phyloP scores from a whole-genome alignment of 306 rosid genomes.

The Prinsepia uniflora region DNA sequence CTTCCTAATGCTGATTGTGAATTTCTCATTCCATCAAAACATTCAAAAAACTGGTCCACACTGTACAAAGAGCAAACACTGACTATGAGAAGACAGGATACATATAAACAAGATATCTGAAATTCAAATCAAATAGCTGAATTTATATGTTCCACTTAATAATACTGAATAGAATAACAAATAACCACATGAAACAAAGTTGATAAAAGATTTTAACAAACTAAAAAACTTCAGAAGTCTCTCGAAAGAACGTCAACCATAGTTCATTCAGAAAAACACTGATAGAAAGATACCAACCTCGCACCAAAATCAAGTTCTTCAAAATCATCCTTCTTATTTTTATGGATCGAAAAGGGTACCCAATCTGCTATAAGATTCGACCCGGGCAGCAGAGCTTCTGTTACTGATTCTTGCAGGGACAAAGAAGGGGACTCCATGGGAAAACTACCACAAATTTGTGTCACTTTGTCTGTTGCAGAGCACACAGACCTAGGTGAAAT shows the following conservation, averaged over 20 bases:
- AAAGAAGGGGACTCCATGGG: slow-evolving; percentile 33
- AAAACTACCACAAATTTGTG: slow-evolving; percentile 34
- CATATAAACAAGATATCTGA: background rate
- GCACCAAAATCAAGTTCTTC: slow-evolving; percentile 88
- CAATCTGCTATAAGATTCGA: slow-evolving; percentile 78
- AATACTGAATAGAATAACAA: background rate
- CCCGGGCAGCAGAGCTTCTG: slow-evolving; percentile 51
- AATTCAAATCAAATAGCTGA: background rate
- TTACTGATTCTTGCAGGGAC: slow-evolving; percentile 34
- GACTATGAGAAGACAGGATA: background rate
- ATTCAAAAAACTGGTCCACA: slow-evolving; percentile 95
- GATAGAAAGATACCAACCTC: slow-evolving; percentile 52
- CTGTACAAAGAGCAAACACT: slow-evolving; percentile 47
- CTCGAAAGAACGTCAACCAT: background rate
- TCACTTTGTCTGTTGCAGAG: slow-evolving; percentile 28
- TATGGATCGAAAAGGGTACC: slow-evolving; percentile 54
- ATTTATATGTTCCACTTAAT: background rate
- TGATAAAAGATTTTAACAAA: background rate
- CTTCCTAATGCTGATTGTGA: slow-evolving; percentile 79
- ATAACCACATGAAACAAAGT: background rate
- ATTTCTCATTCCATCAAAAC: slow-evolving; percentile 92
- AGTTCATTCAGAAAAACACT: slow-evolving; percentile 10
- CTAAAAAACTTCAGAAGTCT: background rate
- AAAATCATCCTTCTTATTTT: slow-evolving; percentile 34
- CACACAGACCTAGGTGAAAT: slow-evolving; percentile 38